phyloP scores from a whole-genome alignment of 345 rosid species.

The Physaria fendleri region DNA sequence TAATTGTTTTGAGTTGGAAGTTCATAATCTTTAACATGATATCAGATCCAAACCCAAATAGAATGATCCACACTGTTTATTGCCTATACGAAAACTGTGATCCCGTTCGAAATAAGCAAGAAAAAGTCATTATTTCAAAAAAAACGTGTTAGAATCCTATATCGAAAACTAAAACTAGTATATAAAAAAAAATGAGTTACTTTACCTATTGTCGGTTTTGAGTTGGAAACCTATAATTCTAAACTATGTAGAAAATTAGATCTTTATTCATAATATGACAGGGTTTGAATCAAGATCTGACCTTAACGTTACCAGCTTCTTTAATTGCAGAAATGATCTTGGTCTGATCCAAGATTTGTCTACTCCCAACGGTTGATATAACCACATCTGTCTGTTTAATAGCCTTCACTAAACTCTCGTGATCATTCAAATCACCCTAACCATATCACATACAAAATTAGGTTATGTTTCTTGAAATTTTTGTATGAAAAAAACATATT shows the following conservation, averaged over 20 bases:
- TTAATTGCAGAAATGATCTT: slow-evolving; percentile 37
- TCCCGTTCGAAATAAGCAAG: too few relatives aligned
- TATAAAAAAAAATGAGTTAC: too few relatives aligned
- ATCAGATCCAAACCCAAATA: too few relatives aligned
- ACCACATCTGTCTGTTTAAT: slow-evolving; percentile 35
- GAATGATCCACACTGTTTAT: too few relatives aligned
- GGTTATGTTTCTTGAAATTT: background rate
- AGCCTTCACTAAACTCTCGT: slow-evolving; percentile 30
- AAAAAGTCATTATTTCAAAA: too few relatives aligned
- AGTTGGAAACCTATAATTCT: too few relatives aligned
- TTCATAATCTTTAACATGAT: too few relatives aligned
- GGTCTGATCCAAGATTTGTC: slow-evolving; percentile 17
- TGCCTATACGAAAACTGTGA: too few relatives aligned
- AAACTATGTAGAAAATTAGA: background rate
- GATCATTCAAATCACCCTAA: slow-evolving; percentile 31
- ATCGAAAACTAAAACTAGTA: too few relatives aligned
- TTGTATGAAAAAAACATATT: background rate
- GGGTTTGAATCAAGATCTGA: background rate
- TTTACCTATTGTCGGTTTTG: too few relatives aligned
- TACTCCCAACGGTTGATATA: slow-evolving; percentile 21
- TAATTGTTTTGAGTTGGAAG: too few relatives aligned
- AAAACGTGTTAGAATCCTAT: too few relatives aligned
- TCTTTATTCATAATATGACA: background rate
- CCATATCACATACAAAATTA: background rate
- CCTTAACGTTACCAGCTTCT: slow-evolving; percentile 37